Conservation (phyloP, 805 yeast species). For the Candida xiaguanensis region DNA sequence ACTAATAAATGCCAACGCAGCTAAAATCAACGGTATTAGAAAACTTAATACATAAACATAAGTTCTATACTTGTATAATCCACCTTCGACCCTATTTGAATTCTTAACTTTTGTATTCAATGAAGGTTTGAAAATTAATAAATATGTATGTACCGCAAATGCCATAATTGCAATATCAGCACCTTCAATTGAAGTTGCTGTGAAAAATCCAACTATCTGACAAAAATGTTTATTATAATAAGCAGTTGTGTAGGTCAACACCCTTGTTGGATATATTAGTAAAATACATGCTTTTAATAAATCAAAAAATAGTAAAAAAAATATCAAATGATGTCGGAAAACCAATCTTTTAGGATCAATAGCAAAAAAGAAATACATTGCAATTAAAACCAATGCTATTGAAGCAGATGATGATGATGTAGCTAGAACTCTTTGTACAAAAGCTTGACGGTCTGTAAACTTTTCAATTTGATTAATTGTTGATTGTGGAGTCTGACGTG, state of each 20-base stretch:
- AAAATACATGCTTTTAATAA: conserved; percentile 68
- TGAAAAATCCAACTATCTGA: conserved; percentile 73
- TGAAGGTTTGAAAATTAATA: conserved; percentile 65
- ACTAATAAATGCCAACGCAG: conserved; percentile 65
- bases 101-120: conserved; percentile 39
- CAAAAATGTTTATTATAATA: conserved; percentile 51
- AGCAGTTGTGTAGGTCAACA: conserved; percentile 38
- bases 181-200: conserved; percentile 78
- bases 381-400: conserved; percentile 47
- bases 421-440: conserved; percentile 35
- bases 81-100: conserved; percentile 57
- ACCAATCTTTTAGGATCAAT: conserved; percentile 61
- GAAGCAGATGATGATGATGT: conserved; percentile 36
- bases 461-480: conserved; percentile 12
- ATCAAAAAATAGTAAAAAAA: conserved; percentile 67
- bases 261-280: conserved; percentile 64
- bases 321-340: conserved; percentile 69
- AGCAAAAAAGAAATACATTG: conserved; percentile 57
- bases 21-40: conserved; percentile 61
- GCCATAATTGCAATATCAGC: conserved; percentile 80
- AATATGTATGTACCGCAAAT: conserved; percentile 78
- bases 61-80: conserved; percentile 57
- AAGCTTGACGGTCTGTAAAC: conserved; percentile 25
- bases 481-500: not conserved
- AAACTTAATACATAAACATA: conserved; percentile 57